Evolutionary conservation across 352 stramenopile species (phyloP).

Genomic region (Globisporangium nodosum): DNA sequence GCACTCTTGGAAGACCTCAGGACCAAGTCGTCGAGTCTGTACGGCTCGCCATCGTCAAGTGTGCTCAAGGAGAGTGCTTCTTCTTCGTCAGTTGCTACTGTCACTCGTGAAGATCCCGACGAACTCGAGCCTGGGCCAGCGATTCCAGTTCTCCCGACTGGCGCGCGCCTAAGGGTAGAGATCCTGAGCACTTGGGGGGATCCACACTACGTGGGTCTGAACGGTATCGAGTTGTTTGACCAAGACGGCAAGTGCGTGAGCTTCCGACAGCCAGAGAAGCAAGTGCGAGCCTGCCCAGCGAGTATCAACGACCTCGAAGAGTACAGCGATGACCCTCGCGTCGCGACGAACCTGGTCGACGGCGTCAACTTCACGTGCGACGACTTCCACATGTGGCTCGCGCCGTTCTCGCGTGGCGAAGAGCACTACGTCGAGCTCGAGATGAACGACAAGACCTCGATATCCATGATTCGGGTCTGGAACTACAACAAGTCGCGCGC

Average conservation of each 20-base stretch:
- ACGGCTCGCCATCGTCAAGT: neutral
- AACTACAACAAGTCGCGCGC: constrained; percentile 92
- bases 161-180: constrained; percentile 56
- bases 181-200: constrained; percentile 89
- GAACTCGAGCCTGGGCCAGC: neutral
- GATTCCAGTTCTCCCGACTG: constrained; percentile 65
- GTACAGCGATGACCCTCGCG: constrained; percentile 71
- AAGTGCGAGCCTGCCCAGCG: constrained; percentile 60
- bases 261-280: constrained; percentile 35
- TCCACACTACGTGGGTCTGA: constrained; percentile 86
- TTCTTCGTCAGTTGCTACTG: neutral
- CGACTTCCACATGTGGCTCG: constrained; percentile 90
- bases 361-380: constrained; percentile 87
- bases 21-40: constrained; percentile 1
- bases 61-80: neutral
- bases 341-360: constrained; percentile 75
- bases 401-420: constrained; percentile 59
- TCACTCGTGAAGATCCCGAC: neutral
- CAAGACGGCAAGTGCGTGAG: constrained; percentile 45
- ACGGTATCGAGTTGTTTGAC: constrained; percentile 87
- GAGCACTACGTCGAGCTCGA: constrained; percentile 55
- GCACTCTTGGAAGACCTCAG: constrained; percentile 10
- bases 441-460: constrained; percentile 23
- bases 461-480: constrained; percentile 88
- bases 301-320: constrained; percentile 90